phyloP scores from a whole-genome alignment of 306 rosid species.

The Lathyrus tuberosus region DNA sequence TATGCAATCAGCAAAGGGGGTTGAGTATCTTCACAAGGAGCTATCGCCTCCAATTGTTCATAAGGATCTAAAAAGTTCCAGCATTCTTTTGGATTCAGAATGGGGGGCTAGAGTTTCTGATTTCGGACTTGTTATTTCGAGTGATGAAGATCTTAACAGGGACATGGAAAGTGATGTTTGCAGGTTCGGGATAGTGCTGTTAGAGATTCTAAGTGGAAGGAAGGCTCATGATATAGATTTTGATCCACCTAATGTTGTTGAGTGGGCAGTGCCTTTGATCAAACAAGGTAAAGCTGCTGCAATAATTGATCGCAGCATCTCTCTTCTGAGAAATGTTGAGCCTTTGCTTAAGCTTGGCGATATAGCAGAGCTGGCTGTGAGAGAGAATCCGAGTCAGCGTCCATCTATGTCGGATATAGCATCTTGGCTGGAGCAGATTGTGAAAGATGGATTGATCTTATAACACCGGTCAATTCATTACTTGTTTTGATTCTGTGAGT shows the following conservation, averaged over 20 bases:
- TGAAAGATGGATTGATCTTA: constrained; percentile 73
- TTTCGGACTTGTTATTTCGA: constrained; percentile 68
- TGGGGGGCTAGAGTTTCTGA: constrained; percentile 85
- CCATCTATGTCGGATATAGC: constrained; percentile 70
- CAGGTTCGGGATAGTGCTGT: constrained; percentile 71
- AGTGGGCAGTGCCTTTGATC: constrained; percentile 87
- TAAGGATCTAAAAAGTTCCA: constrained; percentile 71
- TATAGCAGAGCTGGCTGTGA: constrained; percentile 69
- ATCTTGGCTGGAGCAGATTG: constrained; percentile 81
- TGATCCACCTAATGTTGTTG: constrained; percentile 62
- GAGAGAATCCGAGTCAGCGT: constrained; percentile 62
- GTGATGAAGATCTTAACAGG: constrained; percentile 54
- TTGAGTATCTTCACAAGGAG: constrained; percentile 85
- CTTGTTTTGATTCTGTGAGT: constrained; percentile 39
- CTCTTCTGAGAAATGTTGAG: constrained; percentile 83
- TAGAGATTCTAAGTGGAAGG: constrained; percentile 90
- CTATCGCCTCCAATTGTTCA: constrained; percentile 73
- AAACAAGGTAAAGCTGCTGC: constrained; percentile 81
- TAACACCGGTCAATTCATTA: constrained; percentile 31
- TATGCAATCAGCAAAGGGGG: constrained; percentile 83
- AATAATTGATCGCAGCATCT: constrained; percentile 54
- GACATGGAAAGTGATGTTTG: constrained; percentile 67
- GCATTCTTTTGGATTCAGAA: constrained; percentile 80
- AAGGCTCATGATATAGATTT: constrained; percentile 74
- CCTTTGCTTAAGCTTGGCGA: constrained; percentile 86